These are phyloP conservation scores for Hypoxylon lienhwacheense DNA, from an alignment of 495 filamentous ascomycete species.

Conservation along the genomic window DNA sequence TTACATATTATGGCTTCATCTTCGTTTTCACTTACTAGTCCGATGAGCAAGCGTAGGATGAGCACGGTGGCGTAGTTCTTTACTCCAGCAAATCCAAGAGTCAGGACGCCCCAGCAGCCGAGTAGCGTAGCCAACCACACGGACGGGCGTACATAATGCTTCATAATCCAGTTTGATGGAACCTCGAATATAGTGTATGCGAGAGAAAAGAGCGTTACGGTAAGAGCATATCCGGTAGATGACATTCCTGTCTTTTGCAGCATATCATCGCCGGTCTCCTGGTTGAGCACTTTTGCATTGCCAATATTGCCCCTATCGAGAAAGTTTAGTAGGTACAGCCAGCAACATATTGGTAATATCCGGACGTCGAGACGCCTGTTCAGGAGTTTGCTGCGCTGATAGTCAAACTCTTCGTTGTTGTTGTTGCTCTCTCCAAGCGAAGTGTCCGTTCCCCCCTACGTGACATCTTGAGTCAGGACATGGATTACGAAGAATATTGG, in stretches of 20 bases:
- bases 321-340: slow-evolving; percentile 82
- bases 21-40: slow-evolving; percentile 18
- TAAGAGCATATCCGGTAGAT: slow-evolving; percentile 20
- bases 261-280: slow-evolving; percentile 27
- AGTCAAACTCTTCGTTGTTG: slow-evolving; percentile 15
- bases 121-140: slow-evolving; percentile 26
- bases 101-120: slow-evolving; percentile 28
- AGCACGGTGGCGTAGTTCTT: slow-evolving; percentile 31
- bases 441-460: background rate
- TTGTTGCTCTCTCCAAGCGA: background rate
- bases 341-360: slow-evolving; percentile 50
- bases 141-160: slow-evolving; percentile 26
- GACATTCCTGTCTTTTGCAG: slow-evolving; percentile 28
- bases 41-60: slow-evolving; percentile 29
- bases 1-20: background rate
- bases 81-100: slow-evolving; percentile 30
- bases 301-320: slow-evolving; percentile 83
- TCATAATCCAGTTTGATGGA: slow-evolving; percentile 31
- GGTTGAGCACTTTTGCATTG: slow-evolving; percentile 70
- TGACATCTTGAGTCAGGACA: background rate
- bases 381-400: slow-evolving; percentile 17
- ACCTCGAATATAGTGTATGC: slow-evolving; percentile 45
- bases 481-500: too few species aligned
- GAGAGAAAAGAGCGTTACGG: slow-evolving; percentile 74
- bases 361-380: slow-evolving; percentile 26